A percentile compares a stretch with the other conserved stretches of the same genome.
Evolutionary conservation across 2,329 filamentous ascomycete species (phyloP).

Genomic region (Amauroascus verrucosus): DNA sequence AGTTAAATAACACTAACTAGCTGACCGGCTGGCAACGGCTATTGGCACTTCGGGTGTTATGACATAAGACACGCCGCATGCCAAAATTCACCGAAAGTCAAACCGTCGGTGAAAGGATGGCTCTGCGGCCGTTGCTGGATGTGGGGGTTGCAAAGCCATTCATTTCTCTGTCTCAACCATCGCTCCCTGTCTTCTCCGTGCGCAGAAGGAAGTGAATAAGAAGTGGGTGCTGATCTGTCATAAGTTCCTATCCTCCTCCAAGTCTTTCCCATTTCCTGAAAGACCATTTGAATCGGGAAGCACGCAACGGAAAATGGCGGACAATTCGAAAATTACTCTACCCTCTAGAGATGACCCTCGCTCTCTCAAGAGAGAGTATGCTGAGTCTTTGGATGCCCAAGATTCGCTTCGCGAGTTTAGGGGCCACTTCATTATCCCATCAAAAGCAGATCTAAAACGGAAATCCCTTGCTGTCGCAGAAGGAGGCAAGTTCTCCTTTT

Average conservation of each 20-base stretch:
- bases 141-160: neutral
- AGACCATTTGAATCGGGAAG: neutral
- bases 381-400: conserved; percentile 46
- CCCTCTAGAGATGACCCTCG: conserved; percentile 4
- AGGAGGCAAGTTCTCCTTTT: conserved; percentile 20
- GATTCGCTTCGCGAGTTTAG: conserved; percentile 54
- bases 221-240: neutral
- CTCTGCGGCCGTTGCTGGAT: neutral
- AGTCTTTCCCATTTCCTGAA: neutral
- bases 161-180: neutral
- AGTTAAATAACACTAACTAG: neutral
- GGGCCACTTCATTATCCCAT: conserved; percentile 66
- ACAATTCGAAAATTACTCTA: neutral
- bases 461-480: conserved; percentile 41
- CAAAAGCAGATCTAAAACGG: conserved; percentile 58
- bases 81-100: conserved; percentile 3
- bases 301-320: conserved; percentile 1
- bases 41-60: neutral
- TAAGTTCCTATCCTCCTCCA: neutral
- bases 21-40: conserved; percentile 2
- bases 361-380: conserved; percentile 31
- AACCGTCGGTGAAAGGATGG: neutral
- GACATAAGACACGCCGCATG: neutral
- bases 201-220: neutral
- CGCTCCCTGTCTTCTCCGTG: too few relatives aligned